These are phyloP conservation scores for Pseudotulostoma volvatum DNA, from an alignment of 495 filamentous ascomycete species.

Conservation along the genomic window DNA sequence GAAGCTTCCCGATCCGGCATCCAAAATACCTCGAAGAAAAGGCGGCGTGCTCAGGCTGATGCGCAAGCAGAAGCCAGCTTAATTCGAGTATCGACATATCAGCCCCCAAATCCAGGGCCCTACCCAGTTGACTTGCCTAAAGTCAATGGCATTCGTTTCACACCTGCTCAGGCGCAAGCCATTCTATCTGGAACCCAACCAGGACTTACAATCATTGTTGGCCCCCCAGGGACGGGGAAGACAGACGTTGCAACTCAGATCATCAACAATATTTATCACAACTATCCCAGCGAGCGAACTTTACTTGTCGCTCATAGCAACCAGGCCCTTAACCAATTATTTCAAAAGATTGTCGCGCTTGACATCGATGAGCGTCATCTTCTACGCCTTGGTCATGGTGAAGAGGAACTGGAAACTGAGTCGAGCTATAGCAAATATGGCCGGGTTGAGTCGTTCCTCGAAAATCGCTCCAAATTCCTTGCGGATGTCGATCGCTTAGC, in stretches of 20 bases:
- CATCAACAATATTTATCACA: slow-evolving; percentile 97
- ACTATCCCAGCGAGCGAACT: slow-evolving; percentile 84
- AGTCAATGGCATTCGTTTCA: slow-evolving; percentile 73
- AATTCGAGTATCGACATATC: slow-evolving; percentile 78
- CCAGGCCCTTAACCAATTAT: slow-evolving; percentile 95
- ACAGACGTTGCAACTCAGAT: slow-evolving; percentile 97
- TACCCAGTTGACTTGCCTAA: slow-evolving; percentile 82
- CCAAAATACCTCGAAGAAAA: slow-evolving; percentile 56
- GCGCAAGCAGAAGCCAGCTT: slow-evolving; percentile 42
- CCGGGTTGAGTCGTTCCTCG: slow-evolving; percentile 87
- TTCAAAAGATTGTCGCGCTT: slow-evolving; percentile 86
- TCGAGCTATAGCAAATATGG: slow-evolving; percentile 87
- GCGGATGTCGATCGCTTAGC: slow-evolving; percentile 78
- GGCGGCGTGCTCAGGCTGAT: slow-evolving; percentile 56
- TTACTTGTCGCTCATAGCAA: slow-evolving; percentile 94
- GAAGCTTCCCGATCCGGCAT: slow-evolving; percentile 25
- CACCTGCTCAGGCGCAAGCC: slow-evolving; percentile 77
- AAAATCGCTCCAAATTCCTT: slow-evolving; percentile 65
- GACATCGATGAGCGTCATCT: slow-evolving; percentile 95
- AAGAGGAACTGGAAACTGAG: slow-evolving; percentile 81
- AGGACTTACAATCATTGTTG: slow-evolving; percentile 85
- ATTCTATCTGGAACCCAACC: slow-evolving; percentile 90
- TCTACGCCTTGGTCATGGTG: slow-evolving; percentile 81
- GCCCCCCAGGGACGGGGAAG: slow-evolving; percentile 92
- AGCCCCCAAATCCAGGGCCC: slow-evolving; percentile 75